A percentile compares a stretch with the other conserved stretches of the same genome.
Conservation (phyloP, 495 filamentous ascomycete genomes). For the Entonaema liquescens region DNA sequence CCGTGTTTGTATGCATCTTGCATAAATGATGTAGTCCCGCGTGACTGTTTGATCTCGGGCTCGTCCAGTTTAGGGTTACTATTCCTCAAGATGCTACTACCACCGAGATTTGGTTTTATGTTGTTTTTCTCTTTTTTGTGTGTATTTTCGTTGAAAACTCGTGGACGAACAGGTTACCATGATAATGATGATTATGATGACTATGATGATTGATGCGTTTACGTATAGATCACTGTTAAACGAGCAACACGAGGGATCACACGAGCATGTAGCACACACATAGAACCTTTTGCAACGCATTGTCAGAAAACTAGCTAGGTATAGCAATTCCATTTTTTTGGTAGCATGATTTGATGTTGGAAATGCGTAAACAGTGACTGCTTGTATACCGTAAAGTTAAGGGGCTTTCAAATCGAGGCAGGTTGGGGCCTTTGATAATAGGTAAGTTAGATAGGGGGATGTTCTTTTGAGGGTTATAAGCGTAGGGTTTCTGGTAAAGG, state of each 20-base stretch:
- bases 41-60: background rate
- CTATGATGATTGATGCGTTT: background rate
- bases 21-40: background rate
- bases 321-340: background rate
- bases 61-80: background rate
- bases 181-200: too few species aligned
- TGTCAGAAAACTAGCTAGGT: background rate
- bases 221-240: background rate
- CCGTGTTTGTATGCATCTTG: background rate
- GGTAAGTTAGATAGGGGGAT: background rate
- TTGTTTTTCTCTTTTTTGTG: background rate
- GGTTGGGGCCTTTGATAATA: background rate
- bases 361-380: background rate
- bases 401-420: background rate
- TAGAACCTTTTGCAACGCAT: background rate
- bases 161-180: background rate
- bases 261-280: background rate
- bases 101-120: background rate
- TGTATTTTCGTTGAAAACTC: background rate
- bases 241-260: background rate
- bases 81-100: background rate
- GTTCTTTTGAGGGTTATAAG: background rate
- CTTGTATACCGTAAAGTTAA: background rate
- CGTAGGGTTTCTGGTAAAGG: background rate
- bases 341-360: background rate